Evolutionary conservation across 768 basidiomycete genomes (phyloP), one percentile per base, ranked within the genome.

Genomic region (Kwoniella europaea): DNA sequence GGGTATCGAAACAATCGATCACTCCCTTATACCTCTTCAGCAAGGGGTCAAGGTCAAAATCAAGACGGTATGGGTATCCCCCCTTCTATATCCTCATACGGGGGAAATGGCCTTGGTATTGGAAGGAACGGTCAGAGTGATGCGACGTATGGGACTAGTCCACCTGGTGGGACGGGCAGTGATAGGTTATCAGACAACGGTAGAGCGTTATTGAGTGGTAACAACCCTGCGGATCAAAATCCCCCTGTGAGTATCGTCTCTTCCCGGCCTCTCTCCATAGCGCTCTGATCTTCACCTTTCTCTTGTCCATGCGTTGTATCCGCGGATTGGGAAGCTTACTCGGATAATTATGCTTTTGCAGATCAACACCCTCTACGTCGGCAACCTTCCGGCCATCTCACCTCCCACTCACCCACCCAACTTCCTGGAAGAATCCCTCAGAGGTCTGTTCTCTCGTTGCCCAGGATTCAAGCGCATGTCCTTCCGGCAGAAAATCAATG

Each of bases 361-460:
- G 88, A 98, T 98, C 84, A 98, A 97, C 79, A 99, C 97, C 0
- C 87, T 99, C n/a, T 98, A 98, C 80, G 94, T 99, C n/a, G 97
- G 97, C 56, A 98, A 98, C 77, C 85, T 99, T 69, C 97, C 96
- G 2, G 92, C 91, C 4, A 88, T 90, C 42, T 88, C 90, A 24
- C 87, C 90, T 2, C 78, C 82, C 1, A 75, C 91, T 2, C 90
- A 89, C 76, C 89, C 92, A 46, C 88, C 90, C 57, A 90, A 91
- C 74, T 89, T 90, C 77, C 87, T 99, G 2, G 95, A 99, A 84
- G 93, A 95, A 68, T 90, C 89, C 43, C 86, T 99, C 27, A 87
- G 93, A 67, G 89, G 90, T 50, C 85, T 97, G 58, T 99, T 99
- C 83, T 87, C 88, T 35, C 86, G 86, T 41, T 91, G 90, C 54